Evolutionary conservation across 768 basidiomycete genomes (phyloP).

Genomic region (Boletus rubescentipes): DNA sequence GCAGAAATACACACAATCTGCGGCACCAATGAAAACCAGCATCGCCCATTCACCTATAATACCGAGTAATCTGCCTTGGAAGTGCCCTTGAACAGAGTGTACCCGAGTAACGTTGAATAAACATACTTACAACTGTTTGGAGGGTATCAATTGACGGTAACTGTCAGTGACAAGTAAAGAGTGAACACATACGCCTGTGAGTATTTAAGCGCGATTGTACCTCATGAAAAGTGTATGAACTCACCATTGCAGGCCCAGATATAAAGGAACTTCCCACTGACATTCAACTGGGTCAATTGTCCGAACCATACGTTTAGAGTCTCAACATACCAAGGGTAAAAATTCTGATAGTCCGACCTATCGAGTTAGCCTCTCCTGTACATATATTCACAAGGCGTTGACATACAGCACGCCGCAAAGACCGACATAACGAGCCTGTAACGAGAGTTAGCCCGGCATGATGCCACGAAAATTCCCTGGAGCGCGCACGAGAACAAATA

Average conservation of each 20-base stretch:
- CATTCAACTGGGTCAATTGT: background rate
- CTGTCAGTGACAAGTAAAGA: background rate
- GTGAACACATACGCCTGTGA: slow-evolving; percentile 7
- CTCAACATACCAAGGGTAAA: background rate
- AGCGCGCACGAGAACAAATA: slow-evolving; percentile 3
- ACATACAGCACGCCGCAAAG: slow-evolving; percentile 6
- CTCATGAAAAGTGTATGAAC: background rate
- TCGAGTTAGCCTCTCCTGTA: background rate
- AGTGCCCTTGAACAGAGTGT: background rate
- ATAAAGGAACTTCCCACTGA: slow-evolving; percentile 12
- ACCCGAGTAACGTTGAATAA: background rate
- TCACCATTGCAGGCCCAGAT: slow-evolving; percentile 7
- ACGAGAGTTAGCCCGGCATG: background rate
- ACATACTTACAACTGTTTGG: slow-evolving; percentile 8
- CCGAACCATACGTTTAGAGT: too few relatives aligned
- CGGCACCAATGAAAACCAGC: background rate
- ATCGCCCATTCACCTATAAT: background rate
- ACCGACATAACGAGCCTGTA: slow-evolving; percentile 14
- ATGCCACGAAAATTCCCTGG: background rate
- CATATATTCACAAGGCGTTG: background rate
- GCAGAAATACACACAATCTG: slow-evolving; percentile 3
- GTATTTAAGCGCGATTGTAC: background rate
- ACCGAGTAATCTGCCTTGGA: slow-evolving; percentile 2
- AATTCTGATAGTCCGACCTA: background rate
- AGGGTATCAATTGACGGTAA: background rate